phyloP scores from a whole-genome alignment of 2,329 filamentous ascomycete species.

The Colletotrichum cordylinicola region DNA sequence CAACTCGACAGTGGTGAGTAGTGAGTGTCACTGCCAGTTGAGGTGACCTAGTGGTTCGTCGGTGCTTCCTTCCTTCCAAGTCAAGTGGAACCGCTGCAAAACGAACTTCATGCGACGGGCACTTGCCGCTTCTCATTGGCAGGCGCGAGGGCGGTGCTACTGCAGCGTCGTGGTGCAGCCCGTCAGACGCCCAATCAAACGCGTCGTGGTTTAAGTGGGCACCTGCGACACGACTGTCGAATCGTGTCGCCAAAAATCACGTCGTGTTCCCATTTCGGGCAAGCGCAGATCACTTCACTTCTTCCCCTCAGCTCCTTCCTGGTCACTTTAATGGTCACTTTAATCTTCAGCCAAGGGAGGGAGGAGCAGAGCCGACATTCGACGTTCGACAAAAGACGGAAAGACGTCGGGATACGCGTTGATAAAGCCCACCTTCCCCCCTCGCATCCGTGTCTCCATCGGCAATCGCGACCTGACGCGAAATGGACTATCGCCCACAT shows the following conservation, averaged over 20 bases:
- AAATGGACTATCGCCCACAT: neutral
- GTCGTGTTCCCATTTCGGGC: neutral
- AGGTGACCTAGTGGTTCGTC: neutral
- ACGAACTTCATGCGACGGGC: constrained; percentile 8
- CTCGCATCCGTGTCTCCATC: neutral
- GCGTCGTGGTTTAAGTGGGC: neutral
- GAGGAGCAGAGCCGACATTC: neutral
- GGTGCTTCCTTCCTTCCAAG: neutral
- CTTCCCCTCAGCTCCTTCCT: neutral
- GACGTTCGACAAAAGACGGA: neutral
- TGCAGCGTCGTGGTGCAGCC: constrained; percentile 3
- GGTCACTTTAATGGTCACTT: too few species aligned
- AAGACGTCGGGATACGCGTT: neutral
- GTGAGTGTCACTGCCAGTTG: neutral
- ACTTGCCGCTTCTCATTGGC: neutral
- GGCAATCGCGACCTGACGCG: neutral
- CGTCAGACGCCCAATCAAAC: constrained; percentile 9
- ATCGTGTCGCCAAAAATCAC: neutral
- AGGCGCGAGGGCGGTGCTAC: neutral
- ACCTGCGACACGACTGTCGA: neutral
- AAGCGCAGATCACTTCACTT: neutral
- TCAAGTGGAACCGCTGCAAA: neutral
- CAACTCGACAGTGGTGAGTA: neutral
- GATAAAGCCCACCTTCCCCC: neutral
- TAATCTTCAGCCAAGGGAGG: neutral